Evolutionary conservation across 176 grass and related monocot genomes (phyloP), one percentile per base, ranked within the genome.

Genomic region (Carex kokanica): DNA sequence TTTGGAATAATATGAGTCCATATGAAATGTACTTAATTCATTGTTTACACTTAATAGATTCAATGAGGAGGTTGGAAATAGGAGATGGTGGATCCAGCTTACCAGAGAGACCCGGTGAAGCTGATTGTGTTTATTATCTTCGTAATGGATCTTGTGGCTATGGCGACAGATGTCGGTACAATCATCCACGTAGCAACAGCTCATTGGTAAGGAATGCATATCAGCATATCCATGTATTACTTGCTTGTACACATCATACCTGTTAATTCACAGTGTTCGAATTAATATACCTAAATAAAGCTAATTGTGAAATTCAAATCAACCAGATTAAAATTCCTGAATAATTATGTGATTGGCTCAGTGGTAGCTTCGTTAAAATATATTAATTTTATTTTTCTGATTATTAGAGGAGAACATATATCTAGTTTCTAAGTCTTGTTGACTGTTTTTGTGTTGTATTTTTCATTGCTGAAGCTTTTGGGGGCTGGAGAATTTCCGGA

Each of bases 141-240:
- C 91, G 96, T 61, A 99, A 91, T 12, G 96, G 96, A 63, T 52
- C 89, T 25, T 99, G 96, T 86, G 85, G 86, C 64, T 99, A 99
- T 86, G 93, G 96, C 5, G 93, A 91, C 68, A 91, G 59, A 82
- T 99, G 96, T 77, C 91, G 96, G 64, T 99, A 93, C 91, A 99
- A 95, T 87, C 96, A 99, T 68, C 96, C 96, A 0, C 96, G 83
- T 68, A 86, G 93, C 88, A 88, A 84, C 29, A 27, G 90, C 20
- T 29, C 59, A 1, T 29, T 81, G 84, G 93, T 98, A 88, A 91
- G 88, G 43, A 15, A 66, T 67, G 27, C 36, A 14, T 43, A 55
- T 23, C 17, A 14, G 18, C 34, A 13, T 45, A 56, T 24, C 10
- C 25, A 55, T 78, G 24, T 34, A 54, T 78, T 27, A 55, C 51